Base-by-base conservation (phyloP, 2,329 filamentous ascomycete species). In the Colletotrichum limetticola region DNA sequence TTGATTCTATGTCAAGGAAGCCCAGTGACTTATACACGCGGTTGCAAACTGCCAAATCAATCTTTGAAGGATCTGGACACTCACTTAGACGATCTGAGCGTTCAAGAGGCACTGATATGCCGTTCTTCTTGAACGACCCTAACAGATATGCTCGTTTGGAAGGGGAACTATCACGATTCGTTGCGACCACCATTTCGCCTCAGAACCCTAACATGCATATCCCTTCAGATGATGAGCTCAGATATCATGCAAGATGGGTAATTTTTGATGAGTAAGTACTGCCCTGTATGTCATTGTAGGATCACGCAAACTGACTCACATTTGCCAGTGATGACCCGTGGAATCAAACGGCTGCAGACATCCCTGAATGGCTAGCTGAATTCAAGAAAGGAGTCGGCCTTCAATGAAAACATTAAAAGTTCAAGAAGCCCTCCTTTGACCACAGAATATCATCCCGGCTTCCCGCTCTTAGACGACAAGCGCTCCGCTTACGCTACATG, bases 151-250 rank as follows among this genome's bases (percentile, higher is more conserved):
- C 66, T 1, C 78, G 76, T 68, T 69, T 81, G 37, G 35, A 75
- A 11, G 42, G 73, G 55, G 74, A 78, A 46, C 26, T 76, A 60
- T n/a, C 77, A 11, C 75, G 77, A 1, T 79, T 77, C 42, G 78
- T 77, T 1, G 76, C 78, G 1, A 77, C 76, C 1, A 78, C 78
- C 0, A 82, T 77, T 79, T 82, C 76, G 19, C 81, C 74, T 61
- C 78, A 76, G 9, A 80, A 80, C 12, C 78, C 79, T 2, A 76
- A 76, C 62, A 78, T 66, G 16, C 78, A 78, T 2, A 64, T 81
- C 0, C 82, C 82, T 0, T 83, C 80, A 0, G 82, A 84, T 22
- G 79, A 79, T 5, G 82, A 84, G 42, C 69, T 84, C 0, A 76
- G 81, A 24, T 74, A 76, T 7, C 79, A 83, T 68, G 82, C 81